Evolutionary conservation across 2,329 filamentous ascomycete genomes (phyloP).

Genomic region (Coleophoma eucalyptorum): DNA sequence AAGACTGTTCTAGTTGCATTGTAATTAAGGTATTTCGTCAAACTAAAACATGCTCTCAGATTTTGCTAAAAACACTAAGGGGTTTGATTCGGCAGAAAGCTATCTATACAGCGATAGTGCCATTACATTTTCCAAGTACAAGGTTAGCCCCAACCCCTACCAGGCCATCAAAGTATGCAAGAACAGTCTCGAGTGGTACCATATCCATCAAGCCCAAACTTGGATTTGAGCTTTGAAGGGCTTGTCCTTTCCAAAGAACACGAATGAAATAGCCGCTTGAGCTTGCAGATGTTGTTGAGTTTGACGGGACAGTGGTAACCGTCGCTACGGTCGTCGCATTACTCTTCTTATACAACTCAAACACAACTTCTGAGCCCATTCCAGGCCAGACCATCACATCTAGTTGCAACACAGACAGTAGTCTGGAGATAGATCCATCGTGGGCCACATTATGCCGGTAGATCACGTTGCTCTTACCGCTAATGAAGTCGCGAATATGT

Average conservation of each 20-base stretch:
- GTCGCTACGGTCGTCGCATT: slow-evolving; percentile 5
- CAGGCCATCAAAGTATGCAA: slow-evolving; percentile 69
- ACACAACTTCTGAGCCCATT: slow-evolving; percentile 76
- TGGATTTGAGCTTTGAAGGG: slow-evolving; percentile 65
- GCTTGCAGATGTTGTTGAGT: slow-evolving; percentile 2
- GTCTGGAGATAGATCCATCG: slow-evolving; percentile 65
- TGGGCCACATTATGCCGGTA: slow-evolving; percentile 80
- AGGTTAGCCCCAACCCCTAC: slow-evolving; percentile 50
- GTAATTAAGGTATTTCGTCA: no score
- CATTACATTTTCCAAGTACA: slow-evolving; percentile 33
- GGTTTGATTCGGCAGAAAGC: no score
- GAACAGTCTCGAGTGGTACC: slow-evolving; percentile 59
- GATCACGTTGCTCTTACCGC: slow-evolving; percentile 36
- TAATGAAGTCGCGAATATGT: slow-evolving; percentile 54
- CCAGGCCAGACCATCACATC: slow-evolving; percentile 81
- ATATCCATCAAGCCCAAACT: slow-evolving; percentile 66
- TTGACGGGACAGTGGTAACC: slow-evolving; percentile 7
- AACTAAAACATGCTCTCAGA: no score
- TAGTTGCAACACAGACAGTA: slow-evolving; percentile 68
- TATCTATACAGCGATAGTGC: slow-evolving; percentile 7
- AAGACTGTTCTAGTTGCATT: no score
- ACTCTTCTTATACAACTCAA: slow-evolving; percentile 61
- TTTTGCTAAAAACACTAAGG: no score
- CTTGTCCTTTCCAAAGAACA: slow-evolving; percentile 67
- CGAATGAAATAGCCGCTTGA: slow-evolving; percentile 49